A percentile compares a stretch with the other conserved stretches of the same genome.
Evolutionary conservation across 2,329 filamentous ascomycete genomes (phyloP).

Genomic region (Chaetothyriales sp.): DNA sequence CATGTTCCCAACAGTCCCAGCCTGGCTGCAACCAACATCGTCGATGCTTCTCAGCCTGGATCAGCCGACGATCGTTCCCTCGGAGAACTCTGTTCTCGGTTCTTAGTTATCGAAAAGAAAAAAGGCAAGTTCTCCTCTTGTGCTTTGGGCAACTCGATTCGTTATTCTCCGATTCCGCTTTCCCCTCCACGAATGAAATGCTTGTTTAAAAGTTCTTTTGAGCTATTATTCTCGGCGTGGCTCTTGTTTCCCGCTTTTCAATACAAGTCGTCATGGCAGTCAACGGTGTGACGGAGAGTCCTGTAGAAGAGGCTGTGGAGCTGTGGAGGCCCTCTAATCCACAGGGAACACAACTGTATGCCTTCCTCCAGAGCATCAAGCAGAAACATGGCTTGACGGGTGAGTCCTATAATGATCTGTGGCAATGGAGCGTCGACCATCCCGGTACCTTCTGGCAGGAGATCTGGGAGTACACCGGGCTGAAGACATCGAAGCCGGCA

Average conservation of each 20-base stretch:
- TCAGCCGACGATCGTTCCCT: too few species aligned
- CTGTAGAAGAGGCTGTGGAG: slow-evolving; percentile 22
- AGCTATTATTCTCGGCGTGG: not conserved
- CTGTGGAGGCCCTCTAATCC: slow-evolving; percentile 61
- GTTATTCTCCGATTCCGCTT: not conserved
- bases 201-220: not conserved
- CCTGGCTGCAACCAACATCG: too few species aligned
- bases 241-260: not conserved
- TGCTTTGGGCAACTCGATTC: not conserved
- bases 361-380: slow-evolving; percentile 56
- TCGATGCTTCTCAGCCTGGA: not conserved
- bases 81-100: too few species aligned
- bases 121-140: too few species aligned
- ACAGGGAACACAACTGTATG: slow-evolving; percentile 52
- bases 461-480: slow-evolving; percentile 67
- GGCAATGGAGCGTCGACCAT: slow-evolving; percentile 70
- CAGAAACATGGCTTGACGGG: slow-evolving; percentile 49
- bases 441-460: slow-evolving; percentile 69
- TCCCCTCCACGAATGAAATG: not conserved
- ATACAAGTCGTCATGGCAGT: not conserved
- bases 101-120: too few species aligned
- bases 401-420: slow-evolving; percentile 56
- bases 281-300: slow-evolving; percentile 3
- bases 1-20: too few species aligned
- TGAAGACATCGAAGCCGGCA: slow-evolving; percentile 51